Evolutionary conservation across 2,329 filamentous ascomycete species (phyloP), one percentile per base, ranked within the genome.

Genomic region (Huntiella savannae): DNA sequence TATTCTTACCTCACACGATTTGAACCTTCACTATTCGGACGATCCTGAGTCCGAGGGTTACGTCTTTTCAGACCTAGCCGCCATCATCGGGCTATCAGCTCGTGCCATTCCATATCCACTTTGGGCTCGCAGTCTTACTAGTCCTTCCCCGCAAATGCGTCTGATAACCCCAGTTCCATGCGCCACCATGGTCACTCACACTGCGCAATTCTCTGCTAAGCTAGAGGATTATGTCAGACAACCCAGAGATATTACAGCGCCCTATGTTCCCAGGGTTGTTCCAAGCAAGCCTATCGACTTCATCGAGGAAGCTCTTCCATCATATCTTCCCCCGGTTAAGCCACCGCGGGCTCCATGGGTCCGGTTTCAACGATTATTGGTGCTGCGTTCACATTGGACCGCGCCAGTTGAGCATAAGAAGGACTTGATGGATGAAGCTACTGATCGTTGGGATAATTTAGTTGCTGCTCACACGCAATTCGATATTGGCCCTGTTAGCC

Each of bases 331-430:
- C 5, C n/a, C 37, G n/a, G 13, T 36, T 16, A 35, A 19, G 15
- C 22, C 39, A 4, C 45, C 45, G 15, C 13, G 16, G 38, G 38
- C 45, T 12, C 36, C 45, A 17, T 47, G 45, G 45, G 11, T 47
- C 4, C 38, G 45, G 5, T 47, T 19, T 13, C 45, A 42, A 10
- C 16, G 34, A 11, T 35, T 42, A 19, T 4, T 47, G 28, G 37
- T 47, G 15, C 16, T 47, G 7, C 38, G 33, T 11, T 33, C 38
- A n/a, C 15, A 34, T 13, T 47, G 45, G 45, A 35, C 17, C 1
- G 38, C 16, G 11, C n/a, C 40, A 7, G 32, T 41, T 8, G 33
- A 47, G 28, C 33, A 35, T 7, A 47, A 42, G 33, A 32, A 35
- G 16, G 6, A 13, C 15, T 33, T 47, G n/a, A 41, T 47, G 16